A percentile compares a stretch with the other conserved stretches of the same genome.
These are phyloP conservation scores for Schwanniomyces etchellsii DNA, from an alignment of 1,139 yeast genomes.

Conservation along the genomic window DNA sequence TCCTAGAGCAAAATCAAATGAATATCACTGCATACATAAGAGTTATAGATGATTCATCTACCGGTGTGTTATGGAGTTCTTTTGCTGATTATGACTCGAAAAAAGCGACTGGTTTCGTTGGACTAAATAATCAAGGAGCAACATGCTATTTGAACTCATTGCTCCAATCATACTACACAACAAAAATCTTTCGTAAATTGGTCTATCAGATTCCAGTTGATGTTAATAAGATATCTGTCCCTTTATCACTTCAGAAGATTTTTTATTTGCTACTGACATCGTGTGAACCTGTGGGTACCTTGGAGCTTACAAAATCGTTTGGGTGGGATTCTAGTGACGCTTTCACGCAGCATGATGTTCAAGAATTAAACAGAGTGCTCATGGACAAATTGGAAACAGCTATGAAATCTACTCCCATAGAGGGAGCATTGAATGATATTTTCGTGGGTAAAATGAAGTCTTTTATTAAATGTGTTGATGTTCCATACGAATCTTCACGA, in stretches of 20 bases:
- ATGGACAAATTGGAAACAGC: constrained; percentile 92
- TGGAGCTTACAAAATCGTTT: constrained; percentile 82
- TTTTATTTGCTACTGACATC: constrained; percentile 77
- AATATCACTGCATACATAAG: constrained; percentile 75
- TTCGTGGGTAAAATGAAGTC: constrained; percentile 98
- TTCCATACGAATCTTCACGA: constrained; percentile 90
- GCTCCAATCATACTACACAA: constrained; percentile 84
- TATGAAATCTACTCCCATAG: constrained; percentile 87
- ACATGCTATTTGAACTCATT: constrained; percentile 93
- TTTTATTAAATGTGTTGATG: constrained; percentile 86
- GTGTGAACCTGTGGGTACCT: constrained; percentile 71
- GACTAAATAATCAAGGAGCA: constrained; percentile 94
- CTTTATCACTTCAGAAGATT: constrained; percentile 80
- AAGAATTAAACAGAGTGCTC: constrained; percentile 87
- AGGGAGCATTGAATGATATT: constrained; percentile 69
- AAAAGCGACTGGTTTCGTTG: constrained; percentile 82
- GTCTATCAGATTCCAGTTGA: constrained; percentile 89
- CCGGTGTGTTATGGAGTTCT: constrained; percentile 93
- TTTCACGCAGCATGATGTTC: constrained; percentile 96
- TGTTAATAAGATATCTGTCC: constrained; percentile 45
- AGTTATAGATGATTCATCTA: constrained; percentile 74
- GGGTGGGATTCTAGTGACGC: constrained; percentile 98
- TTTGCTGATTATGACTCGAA: constrained; percentile 84
- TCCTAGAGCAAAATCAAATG: constrained; percentile 54
- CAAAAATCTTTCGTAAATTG: constrained; percentile 73